Percentiles rank a stretch among this genome's conserved stretches.
Evolutionary conservation across 2,329 filamentous ascomycete species (phyloP).

Genomic region (Colletotrichum lupini): DNA sequence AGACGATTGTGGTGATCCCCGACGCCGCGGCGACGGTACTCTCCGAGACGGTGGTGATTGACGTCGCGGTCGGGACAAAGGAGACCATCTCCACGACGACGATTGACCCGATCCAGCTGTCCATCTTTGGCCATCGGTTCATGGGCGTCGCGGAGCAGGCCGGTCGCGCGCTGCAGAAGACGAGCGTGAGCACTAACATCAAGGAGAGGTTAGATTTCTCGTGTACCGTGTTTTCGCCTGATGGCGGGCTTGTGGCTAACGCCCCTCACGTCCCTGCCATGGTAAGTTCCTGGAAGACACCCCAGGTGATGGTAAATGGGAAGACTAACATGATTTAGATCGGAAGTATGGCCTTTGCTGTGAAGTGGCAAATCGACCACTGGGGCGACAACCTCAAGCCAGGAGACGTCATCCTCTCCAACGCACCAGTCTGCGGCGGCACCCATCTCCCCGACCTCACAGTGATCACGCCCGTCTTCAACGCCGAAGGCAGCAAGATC

Average conservation of each 20-base stretch:
- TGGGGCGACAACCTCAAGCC: constrained; percentile 63
- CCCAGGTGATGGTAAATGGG: neutral
- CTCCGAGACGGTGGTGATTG: constrained; percentile 53
- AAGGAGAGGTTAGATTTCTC: constrained; percentile 86
- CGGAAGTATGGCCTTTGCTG: constrained; percentile 83
- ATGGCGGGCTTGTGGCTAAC: constrained; percentile 79
- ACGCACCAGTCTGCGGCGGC: constrained; percentile 47
- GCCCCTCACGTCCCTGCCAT: constrained; percentile 82
- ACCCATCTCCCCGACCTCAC: constrained; percentile 53
- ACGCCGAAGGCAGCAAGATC: constrained; percentile 51
- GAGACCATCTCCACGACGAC: constrained; percentile 32
- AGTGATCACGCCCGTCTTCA: constrained; percentile 49
- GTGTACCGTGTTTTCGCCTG: constrained; percentile 81
- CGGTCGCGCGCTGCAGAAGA: constrained; percentile 83
- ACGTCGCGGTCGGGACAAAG: constrained; percentile 39
- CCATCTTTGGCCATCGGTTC: constrained; percentile 83
- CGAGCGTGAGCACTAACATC: constrained; percentile 81
- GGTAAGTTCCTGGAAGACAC: neutral
- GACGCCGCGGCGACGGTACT: constrained; percentile 62
- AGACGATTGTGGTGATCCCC: constrained; percentile 79
- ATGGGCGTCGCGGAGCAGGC: constrained; percentile 90
- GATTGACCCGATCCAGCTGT: constrained; percentile 78
- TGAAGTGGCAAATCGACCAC: constrained; percentile 70
- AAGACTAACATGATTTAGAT: constrained; percentile 47
- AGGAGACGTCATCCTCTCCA: constrained; percentile 51